Percentiles rank a stretch among this genome's conserved stretches.
These are phyloP conservation scores for Helianthus tuberosus DNA, from an alignment of 129 eudicot species.

Conservation along the genomic window DNA sequence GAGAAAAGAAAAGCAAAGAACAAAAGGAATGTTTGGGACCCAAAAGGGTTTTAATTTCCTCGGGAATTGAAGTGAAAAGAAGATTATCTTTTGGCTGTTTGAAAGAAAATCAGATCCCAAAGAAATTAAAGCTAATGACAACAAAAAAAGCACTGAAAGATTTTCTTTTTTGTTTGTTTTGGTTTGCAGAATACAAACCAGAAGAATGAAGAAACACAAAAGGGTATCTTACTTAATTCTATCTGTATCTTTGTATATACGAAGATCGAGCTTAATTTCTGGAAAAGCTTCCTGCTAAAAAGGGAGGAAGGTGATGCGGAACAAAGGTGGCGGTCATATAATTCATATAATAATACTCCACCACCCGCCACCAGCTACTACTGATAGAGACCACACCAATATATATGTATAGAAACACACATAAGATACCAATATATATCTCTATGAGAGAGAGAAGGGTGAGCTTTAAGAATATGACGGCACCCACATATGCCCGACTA, in stretches of 20 bases:
- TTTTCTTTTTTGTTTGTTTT: neutral
- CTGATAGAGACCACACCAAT: conserved; percentile 47
- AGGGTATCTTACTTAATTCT: conserved; percentile 34
- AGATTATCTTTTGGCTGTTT: conserved; percentile 32
- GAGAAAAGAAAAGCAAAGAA: conserved; percentile 23
- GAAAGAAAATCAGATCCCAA: conserved; percentile 56
- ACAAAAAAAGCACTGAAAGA: neutral
- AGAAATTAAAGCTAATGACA: conserved; percentile 15
- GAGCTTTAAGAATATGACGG: conserved; percentile 43
- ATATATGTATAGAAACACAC: conserved; percentile 18
- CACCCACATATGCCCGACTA: conserved; percentile 29
- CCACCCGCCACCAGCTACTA: conserved; percentile 61
- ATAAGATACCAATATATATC: neutral
- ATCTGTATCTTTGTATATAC: conserved; percentile 7
- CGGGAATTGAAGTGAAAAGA: conserved; percentile 58
- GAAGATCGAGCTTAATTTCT: conserved; percentile 56
- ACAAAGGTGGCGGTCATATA: conserved; percentile 47
- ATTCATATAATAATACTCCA: conserved; percentile 37
- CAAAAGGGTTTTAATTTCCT: conserved; percentile 35
- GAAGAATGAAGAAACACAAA: conserved; percentile 16
- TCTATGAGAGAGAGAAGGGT: conserved; percentile 29
- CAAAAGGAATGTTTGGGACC: conserved; percentile 33
- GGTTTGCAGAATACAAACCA: conserved; percentile 10
- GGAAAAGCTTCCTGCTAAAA: conserved; percentile 48
- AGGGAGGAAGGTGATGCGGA: conserved; percentile 43